Evolutionary conservation across 2,329 filamentous ascomycete genomes (phyloP).

Genomic region (Tympanopsis confertula): DNA sequence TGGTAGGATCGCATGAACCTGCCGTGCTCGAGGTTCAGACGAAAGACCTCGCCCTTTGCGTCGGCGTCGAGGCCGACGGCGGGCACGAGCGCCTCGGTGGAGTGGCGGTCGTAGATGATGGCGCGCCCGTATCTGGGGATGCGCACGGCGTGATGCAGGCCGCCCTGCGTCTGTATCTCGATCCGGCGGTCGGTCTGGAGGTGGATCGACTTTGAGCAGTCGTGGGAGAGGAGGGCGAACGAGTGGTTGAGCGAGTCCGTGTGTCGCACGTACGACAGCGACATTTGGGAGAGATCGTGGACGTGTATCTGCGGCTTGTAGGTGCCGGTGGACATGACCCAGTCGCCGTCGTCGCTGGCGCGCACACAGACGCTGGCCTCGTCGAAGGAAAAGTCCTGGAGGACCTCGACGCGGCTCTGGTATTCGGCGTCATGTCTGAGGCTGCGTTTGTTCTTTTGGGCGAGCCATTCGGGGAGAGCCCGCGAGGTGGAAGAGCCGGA

Average conservation of each 20-base stretch:
- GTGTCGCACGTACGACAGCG: conserved; percentile 85
- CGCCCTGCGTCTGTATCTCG: conserved; percentile 83
- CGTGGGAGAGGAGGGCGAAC: conserved; percentile 75
- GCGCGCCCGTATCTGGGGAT: conserved; percentile 89
- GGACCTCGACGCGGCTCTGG: conserved; percentile 81
- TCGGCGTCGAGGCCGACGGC: conserved; percentile 78
- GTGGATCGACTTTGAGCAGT: conserved; percentile 90
- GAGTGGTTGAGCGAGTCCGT: conserved; percentile 85
- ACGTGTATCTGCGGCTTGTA: conserved; percentile 49
- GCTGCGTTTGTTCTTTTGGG: conserved; percentile 76
- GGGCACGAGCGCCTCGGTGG: conserved; percentile 76
- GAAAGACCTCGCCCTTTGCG: conserved; percentile 81
- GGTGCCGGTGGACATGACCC: conserved; percentile 87
- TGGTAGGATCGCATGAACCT: conserved; percentile 92
- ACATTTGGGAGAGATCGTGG: conserved; percentile 87
- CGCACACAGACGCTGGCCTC: conserved; percentile 85
- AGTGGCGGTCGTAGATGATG: conserved; percentile 69
- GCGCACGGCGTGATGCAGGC: conserved; percentile 78
- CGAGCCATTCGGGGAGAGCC: conserved; percentile 89
- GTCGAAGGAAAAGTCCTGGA: conserved; percentile 97
- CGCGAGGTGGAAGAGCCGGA: conserved; percentile 80
- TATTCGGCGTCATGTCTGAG: conserved; percentile 88
- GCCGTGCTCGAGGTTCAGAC: conserved; percentile 81
- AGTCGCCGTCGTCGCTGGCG: conserved; percentile 88
- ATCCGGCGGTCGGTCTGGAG: conserved; percentile 83